A percentile compares a stretch with the other conserved stretches of the same genome.
Evolutionary conservation across 2,329 filamentous ascomycete genomes (phyloP).

Genomic region (Fusarium zealandicum): DNA sequence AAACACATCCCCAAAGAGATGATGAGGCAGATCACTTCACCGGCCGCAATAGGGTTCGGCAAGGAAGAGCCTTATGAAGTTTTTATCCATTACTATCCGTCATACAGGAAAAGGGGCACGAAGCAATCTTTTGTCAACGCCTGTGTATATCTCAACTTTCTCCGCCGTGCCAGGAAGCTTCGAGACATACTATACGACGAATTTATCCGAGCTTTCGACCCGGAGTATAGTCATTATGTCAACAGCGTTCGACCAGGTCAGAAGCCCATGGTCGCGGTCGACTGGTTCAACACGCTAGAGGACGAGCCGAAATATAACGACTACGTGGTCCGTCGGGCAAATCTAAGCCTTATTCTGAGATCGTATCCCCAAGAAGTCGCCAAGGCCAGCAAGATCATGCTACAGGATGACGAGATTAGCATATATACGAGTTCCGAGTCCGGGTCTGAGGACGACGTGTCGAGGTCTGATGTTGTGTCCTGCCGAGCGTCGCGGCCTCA

Average conservation of each 20-base stretch:
- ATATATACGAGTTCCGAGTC: slow-evolving; percentile 31
- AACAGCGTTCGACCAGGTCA: slow-evolving; percentile 32
- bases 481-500: neutral
- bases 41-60: too few relatives aligned
- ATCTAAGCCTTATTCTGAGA: slow-evolving; percentile 46
- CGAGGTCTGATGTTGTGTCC: neutral
- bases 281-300: slow-evolving; percentile 51
- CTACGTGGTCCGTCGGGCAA: slow-evolving; percentile 47
- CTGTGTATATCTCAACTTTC: slow-evolving; percentile 52
- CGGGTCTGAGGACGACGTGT: slow-evolving; percentile 1
- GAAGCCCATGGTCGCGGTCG: slow-evolving; percentile 47
- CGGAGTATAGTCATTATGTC: slow-evolving; percentile 53
- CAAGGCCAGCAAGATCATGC: slow-evolving; percentile 26
- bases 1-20: too few relatives aligned
- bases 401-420: slow-evolving; percentile 11
- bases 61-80: slow-evolving; percentile 44
- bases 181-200: slow-evolving; percentile 60
- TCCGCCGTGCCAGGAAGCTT: slow-evolving; percentile 46
- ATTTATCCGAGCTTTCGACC: slow-evolving; percentile 55
- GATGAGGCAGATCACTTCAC: too few relatives aligned
- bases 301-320: slow-evolving; percentile 35
- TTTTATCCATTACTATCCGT: slow-evolving; percentile 54
- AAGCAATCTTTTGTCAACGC: slow-evolving; percentile 54
- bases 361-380: slow-evolving; percentile 46
- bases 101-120: slow-evolving; percentile 51